Percentiles rank a stretch among this genome's conserved stretches.
These are phyloP conservation scores for Rhodocollybia butyracea DNA, from an alignment of 768 basidiomycete species.

Conservation along the genomic window DNA sequence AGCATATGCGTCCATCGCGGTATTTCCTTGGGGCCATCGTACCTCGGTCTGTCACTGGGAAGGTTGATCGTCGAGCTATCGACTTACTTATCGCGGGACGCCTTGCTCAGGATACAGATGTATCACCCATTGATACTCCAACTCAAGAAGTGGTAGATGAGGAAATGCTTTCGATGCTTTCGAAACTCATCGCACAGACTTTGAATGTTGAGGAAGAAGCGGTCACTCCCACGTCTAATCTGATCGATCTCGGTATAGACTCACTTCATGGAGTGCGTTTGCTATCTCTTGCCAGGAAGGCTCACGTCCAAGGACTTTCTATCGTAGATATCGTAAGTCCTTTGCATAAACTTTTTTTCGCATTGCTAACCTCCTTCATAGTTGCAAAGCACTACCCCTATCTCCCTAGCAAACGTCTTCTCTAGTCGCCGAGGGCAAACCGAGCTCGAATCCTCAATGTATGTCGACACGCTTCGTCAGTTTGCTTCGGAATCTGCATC, in stretches of 20 bases:
- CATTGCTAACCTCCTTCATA: not conserved
- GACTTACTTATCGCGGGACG: not conserved
- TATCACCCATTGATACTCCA: not conserved
- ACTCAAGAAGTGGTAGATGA: not conserved
- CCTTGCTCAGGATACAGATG: not conserved
- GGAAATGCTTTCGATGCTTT: not conserved
- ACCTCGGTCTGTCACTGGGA: conserved; percentile 3
- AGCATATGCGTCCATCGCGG: conserved; percentile 4
- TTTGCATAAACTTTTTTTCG: not conserved
- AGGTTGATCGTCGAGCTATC: conserved; percentile 5
- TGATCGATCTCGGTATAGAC: conserved; percentile 5
- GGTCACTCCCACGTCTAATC: not conserved
- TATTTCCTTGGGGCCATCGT: conserved; percentile 1
- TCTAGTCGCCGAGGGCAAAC: not conserved
- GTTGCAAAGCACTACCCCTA: conserved; percentile 1
- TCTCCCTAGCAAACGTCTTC: not conserved
- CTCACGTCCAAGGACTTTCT: not conserved
- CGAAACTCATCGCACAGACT: conserved; percentile 1
- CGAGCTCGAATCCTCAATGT: not conserved
- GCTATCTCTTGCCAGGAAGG: conserved; percentile 1
- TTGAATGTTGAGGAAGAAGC: not conserved
- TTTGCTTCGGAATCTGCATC: conserved; percentile 1
- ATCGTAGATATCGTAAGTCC: conserved; percentile 4
- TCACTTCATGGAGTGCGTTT: conserved; percentile 5
- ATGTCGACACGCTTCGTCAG: not conserved